These are phyloP conservation scores for Fraxinus floribunda DNA, from an alignment of 305 asterid species.

Conservation along the genomic window DNA sequence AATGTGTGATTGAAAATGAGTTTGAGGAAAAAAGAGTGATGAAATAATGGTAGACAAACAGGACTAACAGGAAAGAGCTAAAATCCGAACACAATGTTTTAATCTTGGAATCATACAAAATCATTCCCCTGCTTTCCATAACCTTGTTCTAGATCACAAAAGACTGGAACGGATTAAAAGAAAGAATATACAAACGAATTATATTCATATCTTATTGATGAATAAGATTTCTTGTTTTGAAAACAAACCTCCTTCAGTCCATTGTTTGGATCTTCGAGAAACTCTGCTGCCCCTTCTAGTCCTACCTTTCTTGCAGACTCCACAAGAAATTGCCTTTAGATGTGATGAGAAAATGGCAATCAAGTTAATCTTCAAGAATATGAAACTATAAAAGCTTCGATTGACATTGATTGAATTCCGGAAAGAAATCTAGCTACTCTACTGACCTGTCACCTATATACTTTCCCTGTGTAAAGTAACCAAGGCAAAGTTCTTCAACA, in stretches of 20 bases:
- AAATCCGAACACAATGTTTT: not conserved
- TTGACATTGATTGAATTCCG: not conserved
- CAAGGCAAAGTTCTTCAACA: constrained; percentile 65
- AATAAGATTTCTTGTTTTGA: not conserved
- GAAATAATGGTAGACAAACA: too few species aligned
- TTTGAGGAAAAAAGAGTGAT: too few species aligned
- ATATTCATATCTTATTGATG: not conserved
- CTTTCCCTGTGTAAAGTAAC: constrained; percentile 78
- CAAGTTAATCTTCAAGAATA: not conserved
- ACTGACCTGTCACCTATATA: constrained; percentile 78
- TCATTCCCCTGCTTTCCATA: not conserved
- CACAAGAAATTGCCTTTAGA: constrained; percentile 59
- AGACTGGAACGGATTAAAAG: not conserved
- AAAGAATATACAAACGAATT: not conserved
- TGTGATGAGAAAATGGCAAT: not conserved
- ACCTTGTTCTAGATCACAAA: not conserved
- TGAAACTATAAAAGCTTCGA: not conserved
- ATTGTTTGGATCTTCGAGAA: constrained; percentile 76
- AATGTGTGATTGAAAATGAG: too few species aligned
- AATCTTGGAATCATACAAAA: not conserved
- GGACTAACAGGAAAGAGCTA: not conserved
- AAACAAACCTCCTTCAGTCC: constrained; percentile 72
- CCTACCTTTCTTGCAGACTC: constrained; percentile 80
- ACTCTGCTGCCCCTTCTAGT: constrained; percentile 86
- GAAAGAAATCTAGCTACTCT: not conserved